Evolutionary conservation across 768 basidiomycete genomes (phyloP), one percentile per base, ranked within the genome.

Genomic region (Russula lepida): DNA sequence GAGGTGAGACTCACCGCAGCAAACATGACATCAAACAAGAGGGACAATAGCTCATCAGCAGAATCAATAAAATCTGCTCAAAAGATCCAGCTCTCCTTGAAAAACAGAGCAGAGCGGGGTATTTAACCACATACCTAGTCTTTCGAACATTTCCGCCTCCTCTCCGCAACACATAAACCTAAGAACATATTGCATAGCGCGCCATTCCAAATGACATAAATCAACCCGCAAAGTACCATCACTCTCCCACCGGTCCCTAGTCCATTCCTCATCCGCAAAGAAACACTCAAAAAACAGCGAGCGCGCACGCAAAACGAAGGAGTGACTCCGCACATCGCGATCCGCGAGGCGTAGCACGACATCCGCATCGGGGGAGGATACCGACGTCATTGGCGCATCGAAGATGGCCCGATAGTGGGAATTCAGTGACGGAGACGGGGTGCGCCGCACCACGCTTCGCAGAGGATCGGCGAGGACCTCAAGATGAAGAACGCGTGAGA

Each of bases 221-320:
- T 90, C 73, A 46, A 98, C 72, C n/a, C 73, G 71, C 8, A 95
- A 67, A 12, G 78, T 74, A 1, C 85, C 88, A 6, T 75, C 69
- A 67, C 69, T 19, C 56, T 71, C 62, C 77, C 84, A 81, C 30
- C 93, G 79, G 39, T 78, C 76, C 27, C 57, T 68, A 13, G 89
- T 90, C 95, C 97, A 99, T 35, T 83, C 89, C 17, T 77, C 74
- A 66, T 93, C 85, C 44, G 84, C 83, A 70, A 95, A 93, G 73
- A 99, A 87, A 33, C 81, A 81, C 11, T 83, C 75, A 69, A 99
- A 98, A 67, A 97, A 88, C 2, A 82, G 79, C 25, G 88, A 93
- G 1, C 95, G 82, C 0, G 92, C 82, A 12, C 92, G 80, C n/a
- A 99, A 78, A 19, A 98, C 71, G 11, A 77, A 70, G 0, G 93